Base-by-base conservation (phyloP, 2,329 filamentous ascomycete species). In the Polychaeton citri region DNA sequence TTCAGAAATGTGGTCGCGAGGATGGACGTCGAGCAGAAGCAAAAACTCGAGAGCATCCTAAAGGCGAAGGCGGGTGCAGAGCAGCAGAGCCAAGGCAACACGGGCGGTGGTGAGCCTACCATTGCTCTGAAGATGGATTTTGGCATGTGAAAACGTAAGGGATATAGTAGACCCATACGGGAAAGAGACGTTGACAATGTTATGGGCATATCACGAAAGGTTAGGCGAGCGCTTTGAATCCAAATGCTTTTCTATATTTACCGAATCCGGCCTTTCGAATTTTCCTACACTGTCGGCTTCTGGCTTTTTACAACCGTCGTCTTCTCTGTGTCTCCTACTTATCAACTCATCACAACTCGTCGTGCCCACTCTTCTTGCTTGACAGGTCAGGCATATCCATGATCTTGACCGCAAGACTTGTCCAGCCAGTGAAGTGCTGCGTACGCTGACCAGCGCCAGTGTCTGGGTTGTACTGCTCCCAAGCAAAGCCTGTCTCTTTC, bases 341-440 rank as follows among this genome's bases (percentile, higher is more conserved):
- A n/a, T n/a, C n/a, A n/a, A n/a, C n/a, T n/a, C 15, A 15, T 39
- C 58, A 72, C 52, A 72, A 48, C 54, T 72, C 68, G 49, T 71
- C 67, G 44, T 68, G 65, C 34, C 21, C 38, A 32, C 43, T 40
- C 5, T 32, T 43, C 28, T 21, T 39, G 18, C 46, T 43, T 26
- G 48, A 47, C 30, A 84, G 53, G 48, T 92, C 80, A 5, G 85
- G 81, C 84, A 98, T 88, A 32, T 76, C 76, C 86, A 96, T 94
- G 47, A 98, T 84, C 68, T 94, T 95, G 32, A 96, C 87, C 33
- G 96, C 83, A 60, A 96, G 66, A 57, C 85, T 94, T n/a, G 90
- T 98, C 90, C 90, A 98, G 34, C 90, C 90, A 0, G 90, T 95
- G 57, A 98, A 98, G 60, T 96, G 88, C 67, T 95, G 86, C 4